A percentile compares a stretch with the other conserved stretches of the same genome.
phyloP scores from a whole-genome alignment of 495 filamentous ascomycete genomes.

The Symbiotaphrina buchneri region DNA sequence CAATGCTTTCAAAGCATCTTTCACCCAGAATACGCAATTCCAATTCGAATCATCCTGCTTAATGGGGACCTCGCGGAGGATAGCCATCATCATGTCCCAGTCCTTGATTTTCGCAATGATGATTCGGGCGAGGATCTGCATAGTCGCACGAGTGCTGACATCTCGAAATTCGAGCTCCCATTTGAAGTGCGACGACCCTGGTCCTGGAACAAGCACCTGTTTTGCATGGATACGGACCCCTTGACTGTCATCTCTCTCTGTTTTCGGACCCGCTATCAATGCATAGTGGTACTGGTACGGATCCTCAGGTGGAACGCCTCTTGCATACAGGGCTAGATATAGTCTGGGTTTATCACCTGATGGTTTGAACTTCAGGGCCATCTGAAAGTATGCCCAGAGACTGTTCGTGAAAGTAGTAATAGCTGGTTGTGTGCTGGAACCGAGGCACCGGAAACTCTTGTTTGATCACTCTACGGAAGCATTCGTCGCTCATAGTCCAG shows the following conservation, averaged over 20 bases:
- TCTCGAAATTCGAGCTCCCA: slow-evolving; percentile 11
- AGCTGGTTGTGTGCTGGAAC: no score
- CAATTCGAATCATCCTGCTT: slow-evolving; percentile 12
- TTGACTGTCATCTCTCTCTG: slow-evolving; percentile 7
- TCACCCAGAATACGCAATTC: slow-evolving; percentile 21
- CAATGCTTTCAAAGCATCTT: slow-evolving; percentile 15
- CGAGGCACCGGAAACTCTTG: no score
- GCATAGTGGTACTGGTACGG: slow-evolving; percentile 12
- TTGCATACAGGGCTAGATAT: slow-evolving; percentile 3
- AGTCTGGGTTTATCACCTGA: slow-evolving; percentile 3
- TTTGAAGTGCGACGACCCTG: slow-evolving; percentile 14
- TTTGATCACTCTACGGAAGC: no score
- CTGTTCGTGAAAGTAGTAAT: no score
- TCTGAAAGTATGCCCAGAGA: no score
- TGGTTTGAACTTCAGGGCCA: no score
- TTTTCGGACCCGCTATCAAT: slow-evolving; percentile 19
- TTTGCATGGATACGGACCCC: slow-evolving; percentile 16
- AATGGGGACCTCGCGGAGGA: slow-evolving; percentile 15
- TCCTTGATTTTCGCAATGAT: slow-evolving; percentile 21
- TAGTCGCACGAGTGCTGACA: slow-evolving; percentile 9
- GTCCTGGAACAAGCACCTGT: neutral
- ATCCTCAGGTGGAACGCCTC: neutral
- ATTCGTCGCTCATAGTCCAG: no score
- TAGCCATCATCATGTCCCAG: slow-evolving; percentile 9
- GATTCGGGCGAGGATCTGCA: slow-evolving; percentile 20